Base-by-base conservation (phyloP, 768 basidiomycete genomes). In the Ephemerocybe angulata region DNA sequence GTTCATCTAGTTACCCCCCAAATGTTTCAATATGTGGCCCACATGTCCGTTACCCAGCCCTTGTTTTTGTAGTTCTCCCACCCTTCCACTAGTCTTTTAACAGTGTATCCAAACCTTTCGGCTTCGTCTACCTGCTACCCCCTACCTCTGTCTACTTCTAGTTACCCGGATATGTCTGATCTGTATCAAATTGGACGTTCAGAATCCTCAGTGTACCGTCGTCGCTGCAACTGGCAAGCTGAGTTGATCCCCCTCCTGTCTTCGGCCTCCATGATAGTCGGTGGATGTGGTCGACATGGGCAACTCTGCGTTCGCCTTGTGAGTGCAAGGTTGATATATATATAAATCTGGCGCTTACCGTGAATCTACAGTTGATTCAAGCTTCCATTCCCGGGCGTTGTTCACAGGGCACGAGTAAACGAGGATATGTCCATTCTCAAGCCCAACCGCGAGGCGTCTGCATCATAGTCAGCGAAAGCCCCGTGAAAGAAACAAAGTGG, bases 161-260 rank as follows among this genome's bases (percentile, higher is more conserved):
- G 68, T 67, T 67, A 67, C 70, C 58, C 62, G 72, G 72, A 70
- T 63, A 60, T 63, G 72, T 72, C 72, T 73, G 76, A 76, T 76
- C 68, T 69, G 70, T 73, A 73, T 71, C 69, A 64, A 56, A 66
- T 61, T 78, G 81, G 73, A 91, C 74, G 65, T 76, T 76, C 70
- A 85, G 73, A 74, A 96, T 78, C 70, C 85, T 88, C 71, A 95
- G 75, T 76, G 88, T 89, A 76, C 90, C 86, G 78, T 98, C 95
- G 75, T 96, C 93, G 69, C 91, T 90, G 64, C 92, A 92, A 55
- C 86, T 92, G 30, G 92, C 95, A 50, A 98, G 78, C 56, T 83
- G 77, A 54, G 70, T 72, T 41, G 62, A 56, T n/a, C 52, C 63
- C 28, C 66, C 60, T 6, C 66, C 60, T 6, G 58, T 62, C 13